Percentiles rank a stretch among this genome's conserved stretches.
Conservation (phyloP, 139 green algal genomes). For the Micractinium sp. region DNA sequence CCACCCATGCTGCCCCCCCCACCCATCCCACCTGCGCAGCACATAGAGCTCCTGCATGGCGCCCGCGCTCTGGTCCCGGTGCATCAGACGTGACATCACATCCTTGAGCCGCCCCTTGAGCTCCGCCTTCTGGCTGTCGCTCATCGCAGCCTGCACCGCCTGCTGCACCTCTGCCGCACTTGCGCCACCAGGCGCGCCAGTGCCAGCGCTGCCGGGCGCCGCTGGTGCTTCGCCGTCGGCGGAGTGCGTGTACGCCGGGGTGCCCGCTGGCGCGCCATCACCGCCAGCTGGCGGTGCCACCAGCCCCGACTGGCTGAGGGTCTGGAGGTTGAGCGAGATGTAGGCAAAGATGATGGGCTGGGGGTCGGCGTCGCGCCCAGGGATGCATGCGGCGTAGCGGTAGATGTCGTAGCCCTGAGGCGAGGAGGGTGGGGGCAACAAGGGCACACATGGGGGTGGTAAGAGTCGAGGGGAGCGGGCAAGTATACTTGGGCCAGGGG, state of each 20-base stretch:
- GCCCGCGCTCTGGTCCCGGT: conserved; percentile 24
- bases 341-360: conserved; percentile 90
- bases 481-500: not conserved
- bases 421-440: not conserved
- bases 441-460: too few species aligned
- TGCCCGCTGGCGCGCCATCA: not conserved
- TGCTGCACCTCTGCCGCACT: not conserved
- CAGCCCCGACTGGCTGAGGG: conserved; percentile 42
- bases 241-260: not conserved
- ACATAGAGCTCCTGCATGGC: conserved; percentile 44
- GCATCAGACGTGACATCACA: conserved; percentile 44
- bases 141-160: not conserved
- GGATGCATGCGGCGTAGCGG: conserved; percentile 54
- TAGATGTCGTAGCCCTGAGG: conserved; percentile 69
- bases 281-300: not conserved
- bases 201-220: not conserved
- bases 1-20: not conserved
- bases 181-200: not conserved
- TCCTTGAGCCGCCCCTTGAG: conserved; percentile 49
- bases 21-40: conserved; percentile 15
- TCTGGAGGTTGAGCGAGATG: conserved; percentile 93
- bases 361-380: conserved; percentile 51
- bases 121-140: conserved; percentile 34
- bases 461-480: not conserved
- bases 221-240: not conserved